Base-by-base conservation (phyloP, 2,329 filamentous ascomycete genomes). In the Plectosphaerella cucumerina region DNA sequence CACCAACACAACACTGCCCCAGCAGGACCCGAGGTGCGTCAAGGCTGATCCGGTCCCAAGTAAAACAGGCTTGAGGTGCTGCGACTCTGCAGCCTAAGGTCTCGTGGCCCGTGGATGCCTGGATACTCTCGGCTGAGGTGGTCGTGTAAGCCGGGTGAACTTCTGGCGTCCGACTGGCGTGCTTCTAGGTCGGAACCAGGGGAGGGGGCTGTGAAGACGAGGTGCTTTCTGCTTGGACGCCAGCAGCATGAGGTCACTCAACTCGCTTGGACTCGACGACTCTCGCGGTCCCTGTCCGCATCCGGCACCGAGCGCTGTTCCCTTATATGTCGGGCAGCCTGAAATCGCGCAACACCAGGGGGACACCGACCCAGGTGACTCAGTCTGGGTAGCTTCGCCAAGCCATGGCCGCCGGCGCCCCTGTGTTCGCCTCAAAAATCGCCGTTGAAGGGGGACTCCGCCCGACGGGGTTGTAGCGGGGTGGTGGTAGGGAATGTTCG, bases 61-160 rank as follows among this genome's bases (percentile, higher is more conserved):
- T 31, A 10, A 33, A 23, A 39, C 35, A 17, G 33, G 14, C 34
- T 47, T 37, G 12, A 37, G 20, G 43, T 21, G 45, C 22, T 47
- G 45, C 20, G 34, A 35, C 39, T 17, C 39, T 47, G 33, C 33
- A 39, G 45, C 20, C 12, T 4, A 20, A 39, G 45, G 45, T 47
- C 45, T 47, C 45, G 45, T 47, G 45, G 33, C 18, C 15, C 45
- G 34, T 17, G 20, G 45, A 23, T 47, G 45, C 45, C 45, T 47
- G 18, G 34, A 47, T 22, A 37, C 35, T 47, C 14, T 37, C 45
- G 45, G 45, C 18, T 39, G 45, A 47, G 33, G 43, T 26, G 18
- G 33, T 37, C 34, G 45, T 47, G 34, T 31, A 47, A 47, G 45
- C 33, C 34, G 45, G 45, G 45, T 34, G 17, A 47, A 37, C n/a